Percentiles rank a stretch among this genome's conserved stretches.
Conservation (phyloP, 2,329 filamentous ascomycete species). For the Akanthomyces muscarius region DNA sequence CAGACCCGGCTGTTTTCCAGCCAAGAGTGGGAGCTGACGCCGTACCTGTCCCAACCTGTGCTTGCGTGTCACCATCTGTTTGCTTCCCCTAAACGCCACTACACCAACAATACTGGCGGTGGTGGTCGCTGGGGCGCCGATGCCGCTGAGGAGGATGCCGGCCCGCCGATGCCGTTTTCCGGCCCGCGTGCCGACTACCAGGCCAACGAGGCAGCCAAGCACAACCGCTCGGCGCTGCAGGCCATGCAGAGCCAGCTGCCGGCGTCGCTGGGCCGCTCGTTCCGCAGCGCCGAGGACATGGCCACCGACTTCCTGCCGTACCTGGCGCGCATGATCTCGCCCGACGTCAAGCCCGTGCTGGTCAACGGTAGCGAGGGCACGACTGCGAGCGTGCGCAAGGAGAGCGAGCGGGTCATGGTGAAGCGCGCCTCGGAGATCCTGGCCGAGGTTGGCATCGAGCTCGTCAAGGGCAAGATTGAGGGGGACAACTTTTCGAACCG, state of each 20-base stretch:
- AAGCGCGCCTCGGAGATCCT: slow-evolving; percentile 75
- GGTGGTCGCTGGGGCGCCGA: slow-evolving; percentile 43
- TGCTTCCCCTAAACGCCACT: slow-evolving; percentile 61
- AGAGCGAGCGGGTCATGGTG: slow-evolving; percentile 78
- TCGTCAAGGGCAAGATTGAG: slow-evolving; percentile 79
- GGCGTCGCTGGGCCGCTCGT: slow-evolving; percentile 68
- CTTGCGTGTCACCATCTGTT: slow-evolving; percentile 92
- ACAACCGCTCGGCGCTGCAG: slow-evolving; percentile 70
- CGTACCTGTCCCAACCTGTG: slow-evolving; percentile 81
- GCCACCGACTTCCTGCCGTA: slow-evolving; percentile 82
- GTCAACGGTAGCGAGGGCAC: slow-evolving; percentile 64
- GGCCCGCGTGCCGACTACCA: slow-evolving; percentile 78
- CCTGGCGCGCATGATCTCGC: slow-evolving; percentile 76
- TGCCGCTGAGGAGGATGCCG: slow-evolving; percentile 42
- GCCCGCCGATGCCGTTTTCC: slow-evolving; percentile 66
- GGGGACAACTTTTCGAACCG: slow-evolving; percentile 55
- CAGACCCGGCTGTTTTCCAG: slow-evolving; percentile 73
- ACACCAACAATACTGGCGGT: slow-evolving; percentile 31
- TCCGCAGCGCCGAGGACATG: slow-evolving; percentile 73
- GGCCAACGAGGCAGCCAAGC: slow-evolving; percentile 75
- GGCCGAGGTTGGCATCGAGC: slow-evolving; percentile 73
- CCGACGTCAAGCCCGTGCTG: slow-evolving; percentile 86
- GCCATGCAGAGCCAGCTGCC: slow-evolving; percentile 69
- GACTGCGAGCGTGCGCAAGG: slow-evolving; percentile 82
- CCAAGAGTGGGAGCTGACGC: slow-evolving; percentile 88